Evolutionary conservation across 176 grass and related monocot genomes (phyloP).

Genomic region (Canna indica): DNA sequence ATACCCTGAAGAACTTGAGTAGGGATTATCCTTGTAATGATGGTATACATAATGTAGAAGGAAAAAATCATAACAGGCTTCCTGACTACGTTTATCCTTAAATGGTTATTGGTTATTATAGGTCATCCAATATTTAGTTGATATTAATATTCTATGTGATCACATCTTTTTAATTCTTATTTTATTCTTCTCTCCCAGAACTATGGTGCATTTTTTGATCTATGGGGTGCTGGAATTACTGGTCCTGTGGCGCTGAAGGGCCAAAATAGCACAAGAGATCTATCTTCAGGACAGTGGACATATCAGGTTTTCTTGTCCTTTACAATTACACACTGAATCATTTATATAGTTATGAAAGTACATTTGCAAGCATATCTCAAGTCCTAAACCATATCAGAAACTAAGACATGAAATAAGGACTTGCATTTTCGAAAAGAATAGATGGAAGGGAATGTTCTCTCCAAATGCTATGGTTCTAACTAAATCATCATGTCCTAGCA

Average conservation of each 20-base stretch:
- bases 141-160: neutral
- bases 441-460: no score
- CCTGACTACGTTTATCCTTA: no score
- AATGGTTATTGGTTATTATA: neutral
- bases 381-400: neutral
- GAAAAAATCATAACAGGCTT: neutral
- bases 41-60: neutral
- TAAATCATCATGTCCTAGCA: no score
- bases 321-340: neutral
- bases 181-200: conserved; percentile 39
- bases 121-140: neutral
- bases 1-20: no score
- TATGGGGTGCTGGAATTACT: conserved; percentile 79
- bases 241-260: conserved; percentile 82
- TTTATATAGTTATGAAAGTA: neutral
- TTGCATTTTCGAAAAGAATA: no score
- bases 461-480: no score
- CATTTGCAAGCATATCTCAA: neutral
- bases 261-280: conserved; percentile 35
- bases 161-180: neutral
- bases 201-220: conserved; percentile 92
- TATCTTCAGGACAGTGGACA: conserved; percentile 75
- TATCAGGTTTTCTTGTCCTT: conserved; percentile 54
- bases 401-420: neutral
- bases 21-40: no score